phyloP scores from a whole-genome alignment of 768 basidiomycete genomes.

The Leccinellum albellum region DNA sequence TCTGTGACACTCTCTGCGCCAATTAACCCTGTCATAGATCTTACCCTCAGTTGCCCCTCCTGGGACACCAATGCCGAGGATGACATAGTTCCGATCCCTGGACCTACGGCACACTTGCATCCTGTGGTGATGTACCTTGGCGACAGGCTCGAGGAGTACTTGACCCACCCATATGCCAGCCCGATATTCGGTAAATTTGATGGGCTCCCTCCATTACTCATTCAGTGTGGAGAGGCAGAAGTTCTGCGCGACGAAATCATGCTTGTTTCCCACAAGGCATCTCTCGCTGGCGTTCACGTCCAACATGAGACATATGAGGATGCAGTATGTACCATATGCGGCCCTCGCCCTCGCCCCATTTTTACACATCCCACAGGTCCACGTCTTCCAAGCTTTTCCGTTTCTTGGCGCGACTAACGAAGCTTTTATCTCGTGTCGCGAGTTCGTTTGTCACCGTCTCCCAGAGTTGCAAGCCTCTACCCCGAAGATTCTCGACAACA shows the following conservation, averaged over 20 bases:
- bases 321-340: slow-evolving; percentile 52
- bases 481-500: slow-evolving; percentile 49
- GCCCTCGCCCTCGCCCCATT: not conserved
- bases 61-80: slow-evolving; percentile 92
- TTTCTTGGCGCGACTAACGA: slow-evolving; percentile 65
- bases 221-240: slow-evolving; percentile 92
- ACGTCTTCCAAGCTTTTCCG: slow-evolving; percentile 88
- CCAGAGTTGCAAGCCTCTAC: slow-evolving; percentile 48
- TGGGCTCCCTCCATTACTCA: slow-evolving; percentile 84
- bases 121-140: slow-evolving; percentile 95
- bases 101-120: slow-evolving; percentile 79
- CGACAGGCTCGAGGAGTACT: slow-evolving; percentile 68
- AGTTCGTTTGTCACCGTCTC: slow-evolving; percentile 62
- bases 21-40: slow-evolving; percentile 43
- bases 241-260: slow-evolving; percentile 93
- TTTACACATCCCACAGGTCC: slow-evolving; percentile 48
- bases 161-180: slow-evolving; percentile 95
- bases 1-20: slow-evolving; percentile 2
- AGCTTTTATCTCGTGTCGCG: slow-evolving; percentile 66
- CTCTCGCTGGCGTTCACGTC: slow-evolving; percentile 79
- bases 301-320: slow-evolving; percentile 90
- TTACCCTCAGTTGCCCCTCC: slow-evolving; percentile 97
- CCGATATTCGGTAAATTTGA: slow-evolving; percentile 89
- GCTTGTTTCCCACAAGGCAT: slow-evolving; percentile 90
- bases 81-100: slow-evolving; percentile 76